Percentiles rank a stretch among this genome's conserved stretches.
phyloP scores from a whole-genome alignment of 1,139 yeast species.

The Magnusiomyces ingens region DNA sequence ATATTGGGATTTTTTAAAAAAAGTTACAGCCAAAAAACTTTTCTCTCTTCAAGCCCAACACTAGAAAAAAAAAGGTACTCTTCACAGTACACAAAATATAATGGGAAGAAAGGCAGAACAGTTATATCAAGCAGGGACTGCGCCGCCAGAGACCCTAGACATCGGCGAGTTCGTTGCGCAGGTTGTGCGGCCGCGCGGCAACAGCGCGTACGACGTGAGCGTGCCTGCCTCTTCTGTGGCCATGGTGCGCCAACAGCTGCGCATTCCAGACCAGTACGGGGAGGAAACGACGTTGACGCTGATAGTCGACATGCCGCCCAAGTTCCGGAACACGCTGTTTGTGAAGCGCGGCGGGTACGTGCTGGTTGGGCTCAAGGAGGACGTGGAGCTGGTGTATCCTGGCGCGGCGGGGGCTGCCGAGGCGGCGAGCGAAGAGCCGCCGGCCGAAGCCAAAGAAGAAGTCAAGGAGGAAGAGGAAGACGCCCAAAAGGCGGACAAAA shows the following conservation, averaged over 20 bases:
- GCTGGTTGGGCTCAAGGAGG: constrained; percentile 26
- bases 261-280: constrained; percentile 4
- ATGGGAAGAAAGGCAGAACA: constrained; percentile 21
- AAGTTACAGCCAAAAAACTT: neutral
- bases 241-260: constrained; percentile 16
- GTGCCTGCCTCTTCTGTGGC: constrained; percentile 23
- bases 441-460: neutral
- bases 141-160: constrained; percentile 29
- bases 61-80: neutral
- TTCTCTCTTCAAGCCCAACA: neutral
- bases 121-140: constrained; percentile 17
- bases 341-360: constrained; percentile 36
- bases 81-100: constrained; percentile 17
- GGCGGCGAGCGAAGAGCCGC: neutral
- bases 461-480: neutral
- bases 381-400: constrained; percentile 15
- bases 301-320: constrained; percentile 32
- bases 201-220: constrained; percentile 29
- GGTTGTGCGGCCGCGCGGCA: constrained; percentile 31
- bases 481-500: neutral
- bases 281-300: neutral
- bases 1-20: neutral
- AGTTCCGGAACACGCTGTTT: constrained; percentile 34
- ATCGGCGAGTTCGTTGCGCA: constrained; percentile 29
- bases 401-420: neutral